Evolutionary conservation across 306 rosid genomes (phyloP), one percentile per base, ranked within the genome.

Genomic region (Gillenia trifoliata): DNA sequence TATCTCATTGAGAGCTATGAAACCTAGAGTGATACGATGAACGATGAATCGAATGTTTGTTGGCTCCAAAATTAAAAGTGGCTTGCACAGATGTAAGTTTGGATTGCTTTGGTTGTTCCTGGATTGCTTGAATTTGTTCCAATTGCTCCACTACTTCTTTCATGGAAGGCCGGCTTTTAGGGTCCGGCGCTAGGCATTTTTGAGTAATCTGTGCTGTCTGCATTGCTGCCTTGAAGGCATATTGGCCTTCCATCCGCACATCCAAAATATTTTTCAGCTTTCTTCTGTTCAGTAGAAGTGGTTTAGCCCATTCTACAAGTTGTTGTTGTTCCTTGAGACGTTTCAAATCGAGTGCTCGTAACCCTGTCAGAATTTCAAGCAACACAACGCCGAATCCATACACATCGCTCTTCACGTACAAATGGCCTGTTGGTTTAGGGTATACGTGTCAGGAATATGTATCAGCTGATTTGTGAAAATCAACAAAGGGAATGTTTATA

Each of bases 341-440:
- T 36, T 38, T 78, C 40, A 17, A 2, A 76, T 91, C 97, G 11
- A 83, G 64, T 75, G 93, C 96, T 36, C 84, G 76, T 68, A 87
- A 56, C 16, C 98, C 97, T 22, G 93, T 90, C 74, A 94, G 76
- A 78, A 94, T 71, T 81, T 94, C 97, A 4, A 94, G 97, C 72
- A 90, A 80, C 71, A 94, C 93, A 9, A 91, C 98, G 16, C 98
- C 98, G 36, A 90, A 94, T 4, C 97, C 97, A 40, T 91, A 94
- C 17, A 94, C 97, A 33, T 94, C 97, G 64, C 98, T 94, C 75
- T 91, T 91, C 16, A 91, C 93, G 41, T 90, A 91, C 74, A 94
- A 83, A 83, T 91, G 97, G 1, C 98, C 98, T 94, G 90, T 84
- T 75, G 4, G 77, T 69, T 13, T 25, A 69, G 34, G 8, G 25